Percentiles rank a stretch among this genome's conserved stretches.
Conservation (phyloP, 352 stramenopile genomes). For the Globisporangium nagaii region DNA sequence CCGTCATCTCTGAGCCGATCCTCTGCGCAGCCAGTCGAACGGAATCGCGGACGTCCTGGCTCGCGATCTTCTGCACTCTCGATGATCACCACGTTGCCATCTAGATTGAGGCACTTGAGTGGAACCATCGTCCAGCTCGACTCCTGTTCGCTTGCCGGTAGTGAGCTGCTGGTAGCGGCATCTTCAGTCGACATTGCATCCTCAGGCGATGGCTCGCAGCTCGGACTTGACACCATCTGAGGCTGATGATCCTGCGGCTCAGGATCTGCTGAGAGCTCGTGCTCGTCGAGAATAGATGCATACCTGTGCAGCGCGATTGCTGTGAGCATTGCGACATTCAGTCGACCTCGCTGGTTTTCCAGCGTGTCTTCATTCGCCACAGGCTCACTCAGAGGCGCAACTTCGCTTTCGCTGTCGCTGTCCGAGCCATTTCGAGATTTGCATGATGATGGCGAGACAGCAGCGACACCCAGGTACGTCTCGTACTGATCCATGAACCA, state of each 20-base stretch:
- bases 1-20: too few relatives aligned
- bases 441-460: neutral
- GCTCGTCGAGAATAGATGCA: neutral
- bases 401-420: neutral
- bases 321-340: conserved; percentile 6
- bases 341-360: conserved; percentile 14
- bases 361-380: conserved; percentile 8
- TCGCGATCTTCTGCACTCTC: too few relatives aligned
- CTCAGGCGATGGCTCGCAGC: too few relatives aligned
- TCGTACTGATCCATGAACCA: conserved; percentile 75
- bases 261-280: neutral
- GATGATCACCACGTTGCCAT: too few relatives aligned
- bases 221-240: too few relatives aligned
- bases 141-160: neutral
- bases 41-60: too few relatives aligned
- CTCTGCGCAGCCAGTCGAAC: too few relatives aligned
- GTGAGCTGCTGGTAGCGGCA: neutral
- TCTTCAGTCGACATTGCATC: too few relatives aligned
- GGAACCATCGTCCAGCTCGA: conserved; percentile 6
- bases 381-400: too few relatives aligned
- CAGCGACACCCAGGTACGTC: conserved; percentile 28
- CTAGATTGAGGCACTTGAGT: neutral
- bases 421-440: neutral
- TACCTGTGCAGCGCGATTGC: conserved; percentile 9
- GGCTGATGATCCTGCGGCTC: neutral